Conservation (phyloP, 2,329 filamentous ascomycete genomes). For the Calycina herbarum region DNA sequence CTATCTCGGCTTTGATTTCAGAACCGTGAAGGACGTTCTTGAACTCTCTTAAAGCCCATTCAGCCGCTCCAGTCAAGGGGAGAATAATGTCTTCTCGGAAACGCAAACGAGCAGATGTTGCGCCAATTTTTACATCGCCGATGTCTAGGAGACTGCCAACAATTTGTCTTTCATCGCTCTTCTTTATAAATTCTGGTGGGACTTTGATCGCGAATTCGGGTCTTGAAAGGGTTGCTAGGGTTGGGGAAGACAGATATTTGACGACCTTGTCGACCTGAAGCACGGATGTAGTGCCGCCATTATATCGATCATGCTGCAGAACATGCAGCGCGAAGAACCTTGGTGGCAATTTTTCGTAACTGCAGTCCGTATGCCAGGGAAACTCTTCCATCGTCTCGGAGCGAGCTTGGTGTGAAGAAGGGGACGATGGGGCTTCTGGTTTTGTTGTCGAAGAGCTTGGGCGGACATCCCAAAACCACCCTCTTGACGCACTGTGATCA, state of each 20-base stretch:
- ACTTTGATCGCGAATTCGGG: constrained; percentile 31
- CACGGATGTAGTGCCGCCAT: constrained; percentile 31
- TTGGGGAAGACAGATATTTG: constrained; percentile 19
- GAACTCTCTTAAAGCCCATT: constrained; percentile 35
- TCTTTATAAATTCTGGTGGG: constrained; percentile 39
- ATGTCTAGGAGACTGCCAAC: constrained; percentile 29
- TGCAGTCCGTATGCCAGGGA: constrained; percentile 39
- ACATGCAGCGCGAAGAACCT: constrained; percentile 36
- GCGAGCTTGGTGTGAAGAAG: constrained; percentile 23
- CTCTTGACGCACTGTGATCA: constrained; percentile 30
- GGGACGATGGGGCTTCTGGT: neutral
- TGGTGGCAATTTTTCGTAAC: constrained; percentile 31
- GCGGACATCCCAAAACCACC: constrained; percentile 36
- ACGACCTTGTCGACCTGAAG: constrained; percentile 26
- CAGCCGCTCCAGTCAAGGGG: constrained; percentile 32
- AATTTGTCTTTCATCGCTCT: constrained; percentile 20
- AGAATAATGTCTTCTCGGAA: constrained; percentile 38
- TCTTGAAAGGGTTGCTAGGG: constrained; percentile 22
- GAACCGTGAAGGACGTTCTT: constrained; percentile 27
- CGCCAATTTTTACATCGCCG: constrained; percentile 14
- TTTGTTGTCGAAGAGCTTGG: constrained; percentile 21
- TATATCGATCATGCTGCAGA: constrained; percentile 29
- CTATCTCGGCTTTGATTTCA: constrained; percentile 15
- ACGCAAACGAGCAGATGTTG: constrained; percentile 12
- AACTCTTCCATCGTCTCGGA: constrained; percentile 35